Evolutionary conservation across 345 rosid genomes (phyloP), one percentile per base, ranked within the genome.

Genomic region (Lagerstroemia speciosa): DNA sequence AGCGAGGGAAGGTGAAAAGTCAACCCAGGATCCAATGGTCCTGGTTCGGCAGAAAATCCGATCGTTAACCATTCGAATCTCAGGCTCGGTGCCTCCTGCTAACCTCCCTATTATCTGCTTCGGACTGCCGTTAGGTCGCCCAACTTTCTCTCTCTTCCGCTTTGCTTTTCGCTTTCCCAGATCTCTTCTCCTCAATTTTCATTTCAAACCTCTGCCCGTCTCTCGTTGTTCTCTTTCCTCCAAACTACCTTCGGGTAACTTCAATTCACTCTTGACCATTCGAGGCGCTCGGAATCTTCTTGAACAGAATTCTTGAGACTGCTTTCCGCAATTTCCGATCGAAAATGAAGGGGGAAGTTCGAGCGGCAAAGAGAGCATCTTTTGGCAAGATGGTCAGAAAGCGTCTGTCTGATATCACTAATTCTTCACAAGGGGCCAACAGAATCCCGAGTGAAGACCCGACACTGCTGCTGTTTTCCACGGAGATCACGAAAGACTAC

Each of bases 61-160:
- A 58, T 34, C 63, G 63, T 58, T 58, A 17, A 20, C 15, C 8
- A 50, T 52, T 68, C 53, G 37, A 68, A 68, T 69, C 76, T 36
- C 89, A 80, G 71, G 32, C 77, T 36, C 92, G 77, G 65, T 68
- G 50, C 50, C 52, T 14, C 45, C 50, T 22, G 46, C 14, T 8
- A 2, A 41, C 46, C 46, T 41, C 8, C 38, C 33, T 58, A 30
- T 62, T 40, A 2, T 43, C 45, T 50, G 30, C 63, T 68, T 68
- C 46, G 71, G 71, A 68, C 33, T 45, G 64, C 71, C 71, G 71
- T 68, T 68, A 37, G 22, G 29, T 38, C 9, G 32, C 52, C 48
- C 45, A 33, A 68, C 63, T 41, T 68, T 9, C 30, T 67, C 33
- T 34, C 65, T 6, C 19, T 20, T 34, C 17, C 65, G 36, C n/a